Base-by-base conservation (phyloP, 805 yeast species). In the Teunomyces pallodes region DNA sequence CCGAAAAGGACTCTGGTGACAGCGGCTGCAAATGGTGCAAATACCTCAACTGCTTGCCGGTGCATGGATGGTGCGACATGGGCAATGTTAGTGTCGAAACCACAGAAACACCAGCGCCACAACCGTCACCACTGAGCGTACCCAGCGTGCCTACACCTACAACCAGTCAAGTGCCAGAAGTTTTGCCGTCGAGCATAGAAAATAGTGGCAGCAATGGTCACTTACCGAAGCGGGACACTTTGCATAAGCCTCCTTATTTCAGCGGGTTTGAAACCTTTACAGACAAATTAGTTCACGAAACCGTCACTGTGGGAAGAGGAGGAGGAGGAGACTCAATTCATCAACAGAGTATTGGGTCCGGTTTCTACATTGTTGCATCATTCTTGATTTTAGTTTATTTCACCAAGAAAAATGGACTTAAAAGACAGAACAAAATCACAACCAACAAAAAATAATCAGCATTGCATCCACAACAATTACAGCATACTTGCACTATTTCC, bases 1-100 rank as follows among this genome's bases (percentile, higher is more conserved):
- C 67, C 26, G 57, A 57, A 20, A 51, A 39, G 50, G 48, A 45
- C 9, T 36, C 72, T 36, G 82, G 80, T 7, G 78, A 77, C 9
- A 75, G 73, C 5, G 64, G 72, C 48, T 86, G 91, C 61, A 60
- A 70, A 12, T 86, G 91, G 91, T 86, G 91, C 68, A 83, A 83
- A 59, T 86, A 85, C 58, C 70, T 86, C 55, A 82, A 81, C 54
- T 86, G 91, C 57, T 59, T 85, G 10, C 90, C 90, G 0, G 85
- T 85, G 3, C 74, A 81, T 50, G 83, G 80, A 27, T 85, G 90
- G 90, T 85, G 90, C 60, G 82, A 77, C 42, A 56, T 61, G 27
- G 84, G 83, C 3, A 57, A 67, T 42, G 65, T 72, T 10, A 50
- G 66, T 4, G 61, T 71, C 12, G 52, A 51, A 24, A 49, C 60